Conservation (phyloP, 768 basidiomycete species). For the Hypholoma sublateritium region DNA sequence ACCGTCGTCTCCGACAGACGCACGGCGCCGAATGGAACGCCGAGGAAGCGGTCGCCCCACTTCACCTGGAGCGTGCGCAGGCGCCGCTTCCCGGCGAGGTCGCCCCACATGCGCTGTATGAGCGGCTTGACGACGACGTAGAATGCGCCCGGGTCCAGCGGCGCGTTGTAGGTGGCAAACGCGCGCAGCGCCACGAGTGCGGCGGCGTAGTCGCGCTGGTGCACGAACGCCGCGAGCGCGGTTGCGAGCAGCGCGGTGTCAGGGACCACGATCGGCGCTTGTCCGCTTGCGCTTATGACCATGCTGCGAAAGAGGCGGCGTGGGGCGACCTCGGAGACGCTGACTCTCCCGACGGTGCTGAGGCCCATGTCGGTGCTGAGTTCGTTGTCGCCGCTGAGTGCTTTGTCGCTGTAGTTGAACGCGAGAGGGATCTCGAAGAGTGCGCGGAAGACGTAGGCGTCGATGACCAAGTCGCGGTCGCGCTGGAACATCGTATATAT, state of each 20-base stretch:
- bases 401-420: not conserved
- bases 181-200: constrained; percentile 39
- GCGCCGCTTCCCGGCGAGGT: constrained; percentile 14
- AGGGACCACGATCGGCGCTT: constrained; percentile 20
- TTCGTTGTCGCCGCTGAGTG: too few relatives aligned
- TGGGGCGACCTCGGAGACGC: constrained; percentile 6
- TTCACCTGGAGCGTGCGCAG: constrained; percentile 3
- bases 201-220: constrained; percentile 44
- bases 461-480: not conserved
- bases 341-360: too few relatives aligned
- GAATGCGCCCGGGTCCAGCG: constrained; percentile 37
- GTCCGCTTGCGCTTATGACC: constrained; percentile 24
- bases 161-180: constrained; percentile 26
- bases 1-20: constrained; percentile 8
- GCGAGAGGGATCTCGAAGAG: constrained; percentile 1
- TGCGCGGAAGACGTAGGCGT: not conserved
- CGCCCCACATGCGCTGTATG: constrained; percentile 25
- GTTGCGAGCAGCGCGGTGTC: constrained; percentile 37
- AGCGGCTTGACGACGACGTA: constrained; percentile 38
- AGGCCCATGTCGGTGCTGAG: too few relatives aligned
- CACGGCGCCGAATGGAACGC: constrained; percentile 8
- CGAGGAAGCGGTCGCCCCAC: constrained; percentile 30
- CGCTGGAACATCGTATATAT: not conserved
- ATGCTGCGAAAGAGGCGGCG: constrained; percentile 48
- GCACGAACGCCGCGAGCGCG: constrained; percentile 45